Base-by-base conservation (phyloP, 2,329 filamentous ascomycete species). In the Corinectria fuckeliana region DNA sequence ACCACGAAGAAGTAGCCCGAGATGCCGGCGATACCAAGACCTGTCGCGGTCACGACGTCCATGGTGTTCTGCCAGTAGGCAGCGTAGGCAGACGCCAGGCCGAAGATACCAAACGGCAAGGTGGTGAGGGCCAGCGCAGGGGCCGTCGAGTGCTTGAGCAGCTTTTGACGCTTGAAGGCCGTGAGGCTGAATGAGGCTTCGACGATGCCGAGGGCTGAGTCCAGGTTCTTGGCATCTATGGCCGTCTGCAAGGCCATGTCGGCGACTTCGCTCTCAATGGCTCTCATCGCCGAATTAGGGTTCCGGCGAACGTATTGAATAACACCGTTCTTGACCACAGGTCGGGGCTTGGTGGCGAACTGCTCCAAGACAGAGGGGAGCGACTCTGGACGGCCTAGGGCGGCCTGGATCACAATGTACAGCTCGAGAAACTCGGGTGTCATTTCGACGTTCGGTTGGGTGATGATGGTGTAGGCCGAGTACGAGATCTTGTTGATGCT, bases 1-100 rank as follows among this genome's bases (percentile, higher is more conserved):
- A 93, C 93, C 63, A 92, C 91, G 18, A 87, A 85, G 39, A 96
- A 82, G 74, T 98, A 99, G 6, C 92, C 91, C 61, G 94, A 79
- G 49, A 95, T 90, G 11, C 91, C 93, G 0, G 85, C 86, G 72
- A 96, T 92, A 4, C 91, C 89, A 60, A 96, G 86, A 10, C 86
- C 86, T 2, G 92, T 96, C 9, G 93, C 92, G 30, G 85, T 86
- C 25, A 79, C 80, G 1, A 88, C 80, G 65, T 96, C 91, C 85
- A 97, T 92, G n/a, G 88, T 88, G 72, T 88, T 89, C 56, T 78
- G 76, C 74, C 76, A 78, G 65, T 77, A 77, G 26, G 74, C 64
- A 10, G 77, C 77, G 51, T 79, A 80, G 21, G 71, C 74, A 1
- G 85, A 83, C 0, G 92, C 91, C 36, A 93, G 74, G 28, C 85